phyloP scores from a whole-genome alignment of 345 rosid genomes.

The Citrus reticulata region DNA sequence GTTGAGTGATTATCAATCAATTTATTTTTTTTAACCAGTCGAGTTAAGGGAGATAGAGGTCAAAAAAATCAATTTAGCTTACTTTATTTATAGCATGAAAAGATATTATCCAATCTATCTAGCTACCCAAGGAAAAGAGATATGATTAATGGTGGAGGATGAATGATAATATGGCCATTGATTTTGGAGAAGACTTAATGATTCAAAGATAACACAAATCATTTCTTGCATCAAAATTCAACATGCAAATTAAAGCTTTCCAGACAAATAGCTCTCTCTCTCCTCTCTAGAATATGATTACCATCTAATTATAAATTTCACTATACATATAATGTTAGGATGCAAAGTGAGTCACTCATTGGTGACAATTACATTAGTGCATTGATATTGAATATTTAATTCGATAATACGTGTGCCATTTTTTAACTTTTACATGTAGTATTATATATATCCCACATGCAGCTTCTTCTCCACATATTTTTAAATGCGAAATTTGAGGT shows the following conservation, averaged over 20 bases:
- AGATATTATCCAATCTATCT: background rate
- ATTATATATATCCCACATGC: no score
- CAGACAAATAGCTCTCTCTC: conserved; percentile 1
- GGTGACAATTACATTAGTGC: no score
- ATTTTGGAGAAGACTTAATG: conserved; percentile 27
- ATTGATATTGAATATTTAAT: no score
- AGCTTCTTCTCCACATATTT: no score
- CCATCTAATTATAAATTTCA: background rate
- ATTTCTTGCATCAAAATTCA: conserved; percentile 35
- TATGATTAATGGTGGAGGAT: conserved; percentile 7
- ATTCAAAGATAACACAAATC: conserved; percentile 25
- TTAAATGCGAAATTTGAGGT: no score
- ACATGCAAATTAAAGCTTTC: conserved; percentile 23
- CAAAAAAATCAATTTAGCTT: no score
- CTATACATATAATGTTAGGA: background rate
- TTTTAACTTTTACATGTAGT: no score
- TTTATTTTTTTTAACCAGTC: no score
- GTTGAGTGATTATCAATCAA: no score
- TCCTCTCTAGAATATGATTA: background rate
- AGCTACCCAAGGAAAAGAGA: conserved; percentile 3
- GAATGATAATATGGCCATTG: conserved; percentile 22
- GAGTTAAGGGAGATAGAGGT: no score
- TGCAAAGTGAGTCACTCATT: background rate
- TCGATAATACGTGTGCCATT: background rate
- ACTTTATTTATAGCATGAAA: background rate